Percentiles rank a stretch among this genome's conserved stretches.
Evolutionary conservation across 192 early-diverging fungal genomes (phyloP).

Genomic region (Phycomyces blakesleeanus): DNA sequence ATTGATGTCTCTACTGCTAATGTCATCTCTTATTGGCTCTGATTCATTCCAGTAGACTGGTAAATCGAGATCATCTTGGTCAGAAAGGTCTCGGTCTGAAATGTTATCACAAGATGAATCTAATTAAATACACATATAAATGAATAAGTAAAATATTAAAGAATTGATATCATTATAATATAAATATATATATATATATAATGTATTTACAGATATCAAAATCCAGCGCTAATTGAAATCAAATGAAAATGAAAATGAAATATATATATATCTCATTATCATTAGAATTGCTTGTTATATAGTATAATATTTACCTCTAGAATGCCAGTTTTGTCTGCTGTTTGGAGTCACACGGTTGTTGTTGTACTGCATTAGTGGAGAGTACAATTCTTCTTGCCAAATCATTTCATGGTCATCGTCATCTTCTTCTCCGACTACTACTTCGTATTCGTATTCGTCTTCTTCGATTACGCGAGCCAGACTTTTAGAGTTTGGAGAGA

Average conservation of each 20-base stretch:
- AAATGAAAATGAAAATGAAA: no score
- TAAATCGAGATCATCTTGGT: constrained; percentile 9
- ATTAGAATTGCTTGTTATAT: not conserved
- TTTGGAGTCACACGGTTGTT: not conserved
- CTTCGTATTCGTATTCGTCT: not conserved
- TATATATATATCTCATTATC: no score
- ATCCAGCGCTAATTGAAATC: not conserved
- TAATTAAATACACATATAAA: constrained; percentile 2
- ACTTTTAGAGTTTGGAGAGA: not conserved
- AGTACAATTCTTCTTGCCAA: not conserved
- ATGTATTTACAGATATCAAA: no score
- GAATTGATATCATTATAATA: no score
- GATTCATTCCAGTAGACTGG: constrained; percentile 14
- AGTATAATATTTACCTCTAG: not conserved
- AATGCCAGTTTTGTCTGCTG: not conserved
- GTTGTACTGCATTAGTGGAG: no score
- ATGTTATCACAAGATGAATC: constrained; percentile 6
- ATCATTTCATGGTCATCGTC: not conserved
- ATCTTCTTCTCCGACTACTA: not conserved
- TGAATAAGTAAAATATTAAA: no score
- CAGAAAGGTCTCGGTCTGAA: not conserved
- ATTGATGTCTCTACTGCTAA: not conserved
- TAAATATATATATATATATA: no score
- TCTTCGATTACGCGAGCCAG: not conserved
- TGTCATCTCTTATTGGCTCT: constrained; percentile 1